phyloP scores from a whole-genome alignment of 2,329 filamentous ascomycete genomes.

The Fusarium euwallaceae region DNA sequence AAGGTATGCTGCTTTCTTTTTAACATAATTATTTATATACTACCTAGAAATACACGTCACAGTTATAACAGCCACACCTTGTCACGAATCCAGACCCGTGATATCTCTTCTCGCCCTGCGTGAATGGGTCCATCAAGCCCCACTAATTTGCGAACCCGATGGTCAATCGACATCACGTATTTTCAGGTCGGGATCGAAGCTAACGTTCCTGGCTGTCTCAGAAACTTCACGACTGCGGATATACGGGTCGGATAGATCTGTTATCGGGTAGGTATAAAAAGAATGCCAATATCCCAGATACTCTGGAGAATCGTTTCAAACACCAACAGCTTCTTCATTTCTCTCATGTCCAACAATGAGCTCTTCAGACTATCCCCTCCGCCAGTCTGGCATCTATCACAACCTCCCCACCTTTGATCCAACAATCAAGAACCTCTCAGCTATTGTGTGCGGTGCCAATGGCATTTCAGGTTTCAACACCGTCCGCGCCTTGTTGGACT shows the following conservation, averaged over 20 bases:
- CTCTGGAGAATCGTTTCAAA: not conserved
- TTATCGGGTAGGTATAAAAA: not conserved
- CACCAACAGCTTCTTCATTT: not conserved
- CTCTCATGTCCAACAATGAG: not conserved
- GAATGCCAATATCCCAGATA: not conserved
- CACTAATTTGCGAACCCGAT: not conserved
- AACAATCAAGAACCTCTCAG: not conserved
- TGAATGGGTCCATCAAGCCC: not conserved
- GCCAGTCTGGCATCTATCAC: constrained; percentile 7
- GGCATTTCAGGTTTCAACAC: constrained; percentile 6
- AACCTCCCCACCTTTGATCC: constrained; percentile 9
- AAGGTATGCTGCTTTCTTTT: not conserved
- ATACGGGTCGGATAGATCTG: not conserved
- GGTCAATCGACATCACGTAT: not conserved
- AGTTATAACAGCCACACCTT: not conserved
- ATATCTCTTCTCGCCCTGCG: not conserved
- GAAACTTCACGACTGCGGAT: not conserved
- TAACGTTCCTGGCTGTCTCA: not conserved
- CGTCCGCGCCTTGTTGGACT: not conserved
- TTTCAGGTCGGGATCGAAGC: not conserved
- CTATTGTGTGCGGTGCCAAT: constrained; percentile 1
- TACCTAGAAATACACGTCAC: not conserved
- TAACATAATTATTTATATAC: not conserved
- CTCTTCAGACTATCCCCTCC: not conserved
- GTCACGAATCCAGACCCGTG: not conserved